Base-by-base conservation (phyloP, 441 rosid genomes). In the Macaranga tanarius region DNA sequence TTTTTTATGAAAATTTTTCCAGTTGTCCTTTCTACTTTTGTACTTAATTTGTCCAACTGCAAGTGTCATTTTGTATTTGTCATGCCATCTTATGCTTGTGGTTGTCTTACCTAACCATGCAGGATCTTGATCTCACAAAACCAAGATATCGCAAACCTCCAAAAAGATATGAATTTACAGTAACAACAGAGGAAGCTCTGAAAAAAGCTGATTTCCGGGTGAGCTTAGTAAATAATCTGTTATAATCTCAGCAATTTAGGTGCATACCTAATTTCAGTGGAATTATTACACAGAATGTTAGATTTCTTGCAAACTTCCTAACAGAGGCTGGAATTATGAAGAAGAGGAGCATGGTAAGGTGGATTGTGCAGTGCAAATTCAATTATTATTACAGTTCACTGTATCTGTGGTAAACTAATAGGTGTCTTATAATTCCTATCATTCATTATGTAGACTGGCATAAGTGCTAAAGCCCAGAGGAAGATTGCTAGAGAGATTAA, bases 401-500 rank as follows among this genome's bases (percentile, higher is more conserved):
- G 67, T 66, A 48, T 67, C 51, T 8, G 4, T 68, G 62, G 42
- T 76, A 45, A 66, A 28, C 60, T 58, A 31, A 9, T 13, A 16
- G 13, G 17, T 62, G 44, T 23, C 16, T 31, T 7, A 60, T 40
- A 40, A 13, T 47, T 54, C 40, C 65, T 73, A 38, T 52, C 71
- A 19, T 71, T 64, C 58, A 7, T 65, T 54, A 17, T 44, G 57
- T 76, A 94, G 96, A 89, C 93, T 73, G 87, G 92, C 66, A 89
- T 93, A 47, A 90, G 96, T 40, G 98, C 97, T 45, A 94, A 89
- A 80, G 97, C 96, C 12, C 97, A 92, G 80, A 86, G 96, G 81
- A 92, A 88, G 88, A 75, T 94, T 55, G 98, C 97, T 0, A 85
- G 96, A 83, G 96, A 93, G 90, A 93, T 92, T 78, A 93, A 92